phyloP scores from a whole-genome alignment of 352 stramenopile species.

The Globisporangium yorkense region DNA sequence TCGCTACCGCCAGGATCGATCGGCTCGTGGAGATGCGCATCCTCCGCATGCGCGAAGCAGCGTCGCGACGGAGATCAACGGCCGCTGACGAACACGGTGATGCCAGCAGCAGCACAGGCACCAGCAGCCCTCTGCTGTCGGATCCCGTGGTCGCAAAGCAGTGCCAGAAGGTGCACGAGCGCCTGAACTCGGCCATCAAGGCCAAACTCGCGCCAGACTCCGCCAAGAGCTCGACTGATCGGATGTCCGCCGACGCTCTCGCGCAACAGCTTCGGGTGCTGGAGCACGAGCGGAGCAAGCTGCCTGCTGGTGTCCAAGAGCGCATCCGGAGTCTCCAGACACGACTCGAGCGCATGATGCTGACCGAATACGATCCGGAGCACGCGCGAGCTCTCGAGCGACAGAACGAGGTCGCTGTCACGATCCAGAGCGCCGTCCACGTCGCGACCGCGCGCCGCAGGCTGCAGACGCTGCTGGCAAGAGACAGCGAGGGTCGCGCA shows the following conservation, averaged over 20 bases:
- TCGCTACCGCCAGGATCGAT: constrained; percentile 43
- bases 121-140: constrained; percentile 1
- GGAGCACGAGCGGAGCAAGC: constrained; percentile 14
- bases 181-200: constrained; percentile 14
- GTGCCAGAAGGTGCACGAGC: constrained; percentile 14
- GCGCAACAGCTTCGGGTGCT: constrained; percentile 22
- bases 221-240: neutral
- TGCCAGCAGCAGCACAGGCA: neutral
- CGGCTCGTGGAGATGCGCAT: constrained; percentile 42
- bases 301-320: constrained; percentile 24
- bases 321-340: constrained; percentile 38
- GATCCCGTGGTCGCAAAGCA: constrained; percentile 10
- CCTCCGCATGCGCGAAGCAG: constrained; percentile 17
- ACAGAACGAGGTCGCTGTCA: constrained; percentile 20
- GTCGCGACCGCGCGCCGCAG: constrained; percentile 38
- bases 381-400: constrained; percentile 16
- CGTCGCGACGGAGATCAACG: constrained; percentile 14
- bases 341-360: constrained; percentile 25
- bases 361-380: constrained; percentile 33
- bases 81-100: neutral
- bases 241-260: constrained; percentile 22
- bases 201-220: constrained; percentile 11
- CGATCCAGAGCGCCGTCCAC: constrained; percentile 42
- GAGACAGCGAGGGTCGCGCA: neutral
- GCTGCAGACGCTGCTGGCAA: constrained; percentile 26